Percentiles rank a stretch among this genome's conserved stretches.
Evolutionary conservation across 257 asterid genomes (phyloP).

Genomic region (Gentiana dahurica): DNA sequence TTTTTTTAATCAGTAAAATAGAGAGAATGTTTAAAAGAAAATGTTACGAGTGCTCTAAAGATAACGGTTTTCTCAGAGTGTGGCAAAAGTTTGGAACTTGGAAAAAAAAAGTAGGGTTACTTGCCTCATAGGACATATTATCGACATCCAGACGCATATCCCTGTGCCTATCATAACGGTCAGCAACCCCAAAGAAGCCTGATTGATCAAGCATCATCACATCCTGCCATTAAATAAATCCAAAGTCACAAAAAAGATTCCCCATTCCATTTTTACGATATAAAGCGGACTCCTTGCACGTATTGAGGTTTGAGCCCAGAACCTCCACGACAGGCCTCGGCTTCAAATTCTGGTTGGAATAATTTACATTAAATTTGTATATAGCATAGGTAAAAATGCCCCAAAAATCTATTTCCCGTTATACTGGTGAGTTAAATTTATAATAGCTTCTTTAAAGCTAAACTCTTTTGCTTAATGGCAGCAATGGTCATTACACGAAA

Average conservation of each 20-base stretch:
- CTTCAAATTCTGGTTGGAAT: too few relatives aligned
- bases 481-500: too few relatives aligned
- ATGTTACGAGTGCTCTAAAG: background rate
- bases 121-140: conserved; percentile 45
- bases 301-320: too few relatives aligned
- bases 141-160: conserved; percentile 51
- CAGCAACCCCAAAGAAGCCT: conserved; percentile 29
- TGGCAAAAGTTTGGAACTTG: background rate
- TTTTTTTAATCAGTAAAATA: too few relatives aligned
- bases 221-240: conserved; percentile 17
- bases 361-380: too few relatives aligned
- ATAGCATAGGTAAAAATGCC: too few relatives aligned
- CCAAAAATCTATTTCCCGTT: too few relatives aligned
- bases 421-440: too few relatives aligned
- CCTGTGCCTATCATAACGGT: conserved; percentile 32
- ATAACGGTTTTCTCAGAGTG: background rate
- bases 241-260: conserved; percentile 1
- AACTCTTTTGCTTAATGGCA: too few relatives aligned
- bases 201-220: conserved; percentile 39
- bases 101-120: background rate
- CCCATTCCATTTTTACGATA: background rate
- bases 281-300: background rate
- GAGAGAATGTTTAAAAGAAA: too few relatives aligned
- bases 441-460: too few relatives aligned
- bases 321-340: too few relatives aligned